Percentiles rank a stretch among this genome's conserved stretches.
Conservation (phyloP, 179 eudicot species). For the Corrigiola litoralis region DNA sequence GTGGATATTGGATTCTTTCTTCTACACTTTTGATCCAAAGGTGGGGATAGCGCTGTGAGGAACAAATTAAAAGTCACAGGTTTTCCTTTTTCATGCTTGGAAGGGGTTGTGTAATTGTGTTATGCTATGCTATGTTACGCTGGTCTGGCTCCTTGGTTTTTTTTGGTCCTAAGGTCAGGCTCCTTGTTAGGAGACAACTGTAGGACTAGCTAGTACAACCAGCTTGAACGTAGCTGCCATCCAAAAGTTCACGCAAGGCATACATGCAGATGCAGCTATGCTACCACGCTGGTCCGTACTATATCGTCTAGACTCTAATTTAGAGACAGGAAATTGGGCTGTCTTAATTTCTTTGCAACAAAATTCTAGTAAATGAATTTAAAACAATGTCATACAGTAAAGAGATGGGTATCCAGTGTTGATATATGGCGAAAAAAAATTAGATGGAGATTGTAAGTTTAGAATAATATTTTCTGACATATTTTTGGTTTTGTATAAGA, state of each 20-base stretch:
- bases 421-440: no score
- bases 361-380: no score
- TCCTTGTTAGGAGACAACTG: conserved; percentile 9
- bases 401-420: no score
- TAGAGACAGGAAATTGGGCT: no score
- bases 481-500: no score
- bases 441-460: no score
- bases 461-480: no score
- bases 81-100: background rate
- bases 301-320: no score
- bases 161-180: conserved; percentile 13
- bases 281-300: no score
- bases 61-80: conserved; percentile 6
- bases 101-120: background rate
- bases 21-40: background rate
- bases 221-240: background rate
- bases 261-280: no score
- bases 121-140: background rate
- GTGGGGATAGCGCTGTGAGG: conserved; percentile 16
- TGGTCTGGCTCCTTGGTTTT: background rate
- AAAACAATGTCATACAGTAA: no score
- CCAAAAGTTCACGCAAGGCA: conserved; percentile 8
- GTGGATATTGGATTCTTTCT: background rate
- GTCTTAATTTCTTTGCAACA: no score
- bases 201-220: background rate